These are phyloP conservation scores for Urostyla sp. DNA, from an alignment of 73 alveolate genomes.

Conservation along the genomic window DNA sequence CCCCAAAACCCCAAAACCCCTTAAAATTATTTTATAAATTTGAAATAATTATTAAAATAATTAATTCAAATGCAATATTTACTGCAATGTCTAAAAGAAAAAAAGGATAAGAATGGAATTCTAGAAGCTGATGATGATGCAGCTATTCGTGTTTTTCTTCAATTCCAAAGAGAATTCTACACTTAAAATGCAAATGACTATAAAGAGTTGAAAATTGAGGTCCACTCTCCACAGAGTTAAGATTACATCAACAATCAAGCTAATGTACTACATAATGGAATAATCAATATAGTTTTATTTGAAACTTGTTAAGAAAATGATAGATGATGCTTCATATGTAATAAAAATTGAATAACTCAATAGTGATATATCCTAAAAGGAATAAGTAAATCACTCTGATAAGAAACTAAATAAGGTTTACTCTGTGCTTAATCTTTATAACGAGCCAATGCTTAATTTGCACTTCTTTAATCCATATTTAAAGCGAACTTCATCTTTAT, in stretches of 20 bases:
- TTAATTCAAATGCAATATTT: not conserved
- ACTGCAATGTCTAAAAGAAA: not conserved
- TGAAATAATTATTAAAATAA: no score
- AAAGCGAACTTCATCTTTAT: not conserved
- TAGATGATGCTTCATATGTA: not conserved
- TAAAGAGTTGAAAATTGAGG: not conserved
- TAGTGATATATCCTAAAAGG: no score
- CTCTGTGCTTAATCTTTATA: not conserved
- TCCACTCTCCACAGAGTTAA: not conserved
- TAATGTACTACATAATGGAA: not conserved
- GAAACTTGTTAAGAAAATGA: not conserved
- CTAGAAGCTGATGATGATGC: not conserved
- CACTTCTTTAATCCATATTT: constrained; percentile 64
- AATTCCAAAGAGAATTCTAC: not conserved
- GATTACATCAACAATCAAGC: not conserved
- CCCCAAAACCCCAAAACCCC: constrained; percentile 6
- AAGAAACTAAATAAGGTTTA: constrained; percentile 16
- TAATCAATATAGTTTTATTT: not conserved
- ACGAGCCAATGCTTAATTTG: constrained; percentile 57
- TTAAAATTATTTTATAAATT: no score
- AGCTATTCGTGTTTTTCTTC: not conserved
- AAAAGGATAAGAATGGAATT: not conserved
- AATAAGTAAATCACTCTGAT: not conserved
- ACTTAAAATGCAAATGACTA: not conserved
- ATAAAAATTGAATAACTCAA: not conserved